These are phyloP conservation scores for Salix suchowensis DNA, from an alignment of 345 rosid genomes.

Conservation along the genomic window DNA sequence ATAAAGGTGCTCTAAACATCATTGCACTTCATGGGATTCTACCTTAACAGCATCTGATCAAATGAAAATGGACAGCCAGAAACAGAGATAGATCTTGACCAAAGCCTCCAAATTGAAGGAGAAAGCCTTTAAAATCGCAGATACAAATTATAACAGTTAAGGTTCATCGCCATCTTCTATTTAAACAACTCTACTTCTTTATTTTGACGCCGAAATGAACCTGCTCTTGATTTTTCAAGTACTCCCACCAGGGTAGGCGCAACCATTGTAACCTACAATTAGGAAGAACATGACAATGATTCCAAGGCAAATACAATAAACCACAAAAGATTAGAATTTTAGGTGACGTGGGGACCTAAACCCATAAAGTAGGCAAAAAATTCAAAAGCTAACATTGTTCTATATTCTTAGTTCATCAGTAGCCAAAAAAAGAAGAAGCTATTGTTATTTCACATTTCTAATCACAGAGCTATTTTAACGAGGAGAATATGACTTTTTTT, in stretches of 20 bases:
- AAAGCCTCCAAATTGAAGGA: slow-evolving; percentile 6
- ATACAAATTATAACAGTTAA: slow-evolving; percentile 12
- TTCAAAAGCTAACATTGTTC: background rate
- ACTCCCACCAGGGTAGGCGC: slow-evolving; percentile 59
- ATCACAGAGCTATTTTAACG: background rate
- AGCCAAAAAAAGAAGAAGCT: background rate
- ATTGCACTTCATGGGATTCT: background rate
- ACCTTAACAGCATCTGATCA: background rate
- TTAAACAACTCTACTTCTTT: background rate
- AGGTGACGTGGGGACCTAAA: background rate
- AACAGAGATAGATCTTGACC: too few species aligned
- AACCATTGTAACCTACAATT: slow-evolving; percentile 52
- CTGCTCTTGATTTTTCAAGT: slow-evolving; percentile 26
- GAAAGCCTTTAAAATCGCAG: slow-evolving; percentile 17
- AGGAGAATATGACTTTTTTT: background rate
- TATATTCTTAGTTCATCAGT: background rate
- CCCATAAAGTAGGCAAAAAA: background rate
- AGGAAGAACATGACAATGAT: background rate
- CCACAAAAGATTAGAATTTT: background rate
- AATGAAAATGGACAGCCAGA: too few species aligned
- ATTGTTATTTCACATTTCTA: background rate
- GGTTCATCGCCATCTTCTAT: background rate
- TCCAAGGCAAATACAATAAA: background rate
- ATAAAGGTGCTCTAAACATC: background rate
- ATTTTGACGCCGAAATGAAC: background rate